A percentile compares a stretch with the other conserved stretches of the same genome.
Conservation (phyloP, 352 stramenopile species). For the Phytophthora sojae region DNA sequence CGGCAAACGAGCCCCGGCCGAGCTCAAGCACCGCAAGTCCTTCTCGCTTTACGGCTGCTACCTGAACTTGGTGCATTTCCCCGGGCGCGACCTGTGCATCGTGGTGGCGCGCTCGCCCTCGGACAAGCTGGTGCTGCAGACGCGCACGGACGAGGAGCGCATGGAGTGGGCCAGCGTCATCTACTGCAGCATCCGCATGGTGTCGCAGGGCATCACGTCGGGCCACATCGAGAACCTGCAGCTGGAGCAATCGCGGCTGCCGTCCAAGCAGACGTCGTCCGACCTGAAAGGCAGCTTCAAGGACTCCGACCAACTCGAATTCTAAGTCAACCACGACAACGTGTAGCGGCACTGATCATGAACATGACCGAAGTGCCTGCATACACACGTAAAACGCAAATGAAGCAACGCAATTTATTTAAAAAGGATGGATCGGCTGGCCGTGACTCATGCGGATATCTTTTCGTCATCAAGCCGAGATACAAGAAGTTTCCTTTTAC, state of each 20-base stretch:
- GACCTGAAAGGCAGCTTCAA: slow-evolving; percentile 47
- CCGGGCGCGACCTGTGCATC: slow-evolving; percentile 78
- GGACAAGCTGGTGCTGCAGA: slow-evolving; percentile 87
- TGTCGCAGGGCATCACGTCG: slow-evolving; percentile 85
- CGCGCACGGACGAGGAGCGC: slow-evolving; percentile 71
- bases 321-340: slow-evolving; percentile 19
- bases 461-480: slow-evolving; percentile 16
- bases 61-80: slow-evolving; percentile 81
- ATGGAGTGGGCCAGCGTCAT: slow-evolving; percentile 89
- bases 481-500: not conserved
- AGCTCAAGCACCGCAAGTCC: slow-evolving; percentile 85
- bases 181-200: slow-evolving; percentile 90
- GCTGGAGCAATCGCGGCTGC: slow-evolving; percentile 56
- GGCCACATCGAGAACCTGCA: slow-evolving; percentile 82
- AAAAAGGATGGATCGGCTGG: not conserved
- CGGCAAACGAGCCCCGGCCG: slow-evolving; percentile 37
- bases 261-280: slow-evolving; percentile 21
- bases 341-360: not conserved
- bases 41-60: slow-evolving; percentile 89
- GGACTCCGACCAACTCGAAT: slow-evolving; percentile 34
- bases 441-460: not conserved
- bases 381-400: not conserved
- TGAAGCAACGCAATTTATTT: slow-evolving; percentile 8
- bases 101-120: slow-evolving; percentile 84
- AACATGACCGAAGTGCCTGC: not conserved